A percentile compares a stretch with the other conserved stretches of the same genome.
phyloP scores from a whole-genome alignment of 164 flowering plant genomes.

The Taxillus chinensis region DNA sequence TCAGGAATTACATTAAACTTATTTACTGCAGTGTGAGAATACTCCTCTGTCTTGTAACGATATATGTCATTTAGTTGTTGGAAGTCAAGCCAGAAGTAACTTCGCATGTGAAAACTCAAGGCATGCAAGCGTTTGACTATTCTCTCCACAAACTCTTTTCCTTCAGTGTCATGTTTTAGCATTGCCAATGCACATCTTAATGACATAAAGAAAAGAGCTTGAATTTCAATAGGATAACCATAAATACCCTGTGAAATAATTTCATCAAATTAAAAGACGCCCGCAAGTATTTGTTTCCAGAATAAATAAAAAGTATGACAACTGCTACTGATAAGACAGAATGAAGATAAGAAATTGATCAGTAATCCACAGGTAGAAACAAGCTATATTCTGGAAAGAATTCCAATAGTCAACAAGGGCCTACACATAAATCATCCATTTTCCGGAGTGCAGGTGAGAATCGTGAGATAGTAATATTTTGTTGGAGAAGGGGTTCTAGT shows the following conservation, averaged over 20 bases:
- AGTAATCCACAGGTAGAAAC: no score
- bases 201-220: conserved; percentile 73
- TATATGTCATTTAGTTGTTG: conserved; percentile 65
- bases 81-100: conserved; percentile 65
- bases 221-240: conserved; percentile 73
- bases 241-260: conserved; percentile 45
- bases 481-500: no score
- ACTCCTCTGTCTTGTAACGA: conserved; percentile 65
- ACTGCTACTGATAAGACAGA: not conserved
- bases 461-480: no score
- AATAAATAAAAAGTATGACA: not conserved
- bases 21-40: conserved; percentile 67
- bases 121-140: conserved; percentile 54
- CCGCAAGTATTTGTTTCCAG: not conserved
- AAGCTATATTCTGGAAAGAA: no score
- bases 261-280: not conserved
- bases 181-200: conserved; percentile 45
- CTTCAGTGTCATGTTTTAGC: conserved; percentile 51
- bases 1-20: conserved; percentile 71
- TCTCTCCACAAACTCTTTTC: conserved; percentile 41
- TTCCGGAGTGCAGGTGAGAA: no score
- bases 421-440: no score
- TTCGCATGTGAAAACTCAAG: conserved; percentile 62
- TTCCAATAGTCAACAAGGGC: no score
- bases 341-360: no score